Conservation (phyloP, 768 basidiomycete genomes). For the Pleurotus platypus region DNA sequence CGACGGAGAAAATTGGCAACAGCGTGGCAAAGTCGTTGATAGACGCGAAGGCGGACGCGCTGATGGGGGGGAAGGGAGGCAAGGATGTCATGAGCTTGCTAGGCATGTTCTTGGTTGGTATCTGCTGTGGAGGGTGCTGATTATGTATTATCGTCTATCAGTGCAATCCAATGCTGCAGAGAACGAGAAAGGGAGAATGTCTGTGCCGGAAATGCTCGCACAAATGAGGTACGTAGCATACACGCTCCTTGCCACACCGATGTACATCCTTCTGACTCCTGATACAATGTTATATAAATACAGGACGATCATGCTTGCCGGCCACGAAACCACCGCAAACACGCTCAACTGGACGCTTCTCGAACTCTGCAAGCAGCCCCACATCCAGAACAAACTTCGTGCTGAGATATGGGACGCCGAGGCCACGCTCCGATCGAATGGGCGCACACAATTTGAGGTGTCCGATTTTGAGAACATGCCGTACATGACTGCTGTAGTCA, state of each 20-base stretch:
- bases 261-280: slow-evolving; percentile 18
- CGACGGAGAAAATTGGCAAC: slow-evolving; percentile 41
- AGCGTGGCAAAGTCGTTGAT: slow-evolving; percentile 44
- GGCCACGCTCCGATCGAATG: slow-evolving; percentile 26
- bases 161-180: slow-evolving; percentile 19
- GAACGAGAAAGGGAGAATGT: slow-evolving; percentile 13
- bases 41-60: slow-evolving; percentile 41
- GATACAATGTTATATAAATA: neutral
- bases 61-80: slow-evolving; percentile 43
- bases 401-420: neutral
- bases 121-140: neutral
- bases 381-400: slow-evolving; percentile 26
- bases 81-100: slow-evolving; percentile 29
- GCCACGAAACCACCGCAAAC: slow-evolving; percentile 18
- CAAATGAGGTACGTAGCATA: slow-evolving; percentile 11
- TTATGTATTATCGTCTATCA: neutral
- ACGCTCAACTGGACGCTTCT: slow-evolving; percentile 25
- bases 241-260: neutral
- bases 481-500: slow-evolving; percentile 17
- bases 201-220: slow-evolving; percentile 13
- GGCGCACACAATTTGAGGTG: slow-evolving; percentile 33
- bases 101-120: neutral
- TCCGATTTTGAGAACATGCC: slow-evolving; percentile 49
- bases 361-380: slow-evolving; percentile 22
- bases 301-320: slow-evolving; percentile 12